These are phyloP conservation scores for Rhizophagus clarus DNA, from an alignment of 192 early-diverging fungal species.

Conservation along the genomic window DNA sequence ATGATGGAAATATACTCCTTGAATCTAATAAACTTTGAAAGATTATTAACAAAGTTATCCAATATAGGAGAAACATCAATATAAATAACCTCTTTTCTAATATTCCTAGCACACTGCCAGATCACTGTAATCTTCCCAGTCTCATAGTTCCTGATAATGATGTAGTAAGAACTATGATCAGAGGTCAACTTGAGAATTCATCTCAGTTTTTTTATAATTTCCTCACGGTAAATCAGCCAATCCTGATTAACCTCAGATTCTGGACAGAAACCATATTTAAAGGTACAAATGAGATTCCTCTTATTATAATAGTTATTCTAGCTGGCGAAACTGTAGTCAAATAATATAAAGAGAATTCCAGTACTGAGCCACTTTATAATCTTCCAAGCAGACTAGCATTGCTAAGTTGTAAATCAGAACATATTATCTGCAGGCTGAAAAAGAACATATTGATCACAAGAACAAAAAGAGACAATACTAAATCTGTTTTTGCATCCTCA, in stretches of 20 bases:
- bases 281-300: conserved; percentile 11
- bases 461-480: conserved; percentile 14
- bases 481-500: conserved; percentile 7
- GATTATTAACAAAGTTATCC: conserved; percentile 21
- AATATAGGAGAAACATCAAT: conserved; percentile 20
- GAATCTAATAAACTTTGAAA: conserved; percentile 26
- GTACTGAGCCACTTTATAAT: neutral
- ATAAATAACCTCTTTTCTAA: conserved; percentile 32
- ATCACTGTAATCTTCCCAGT: conserved; percentile 29
- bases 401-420: conserved; percentile 21
- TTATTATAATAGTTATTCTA: neutral
- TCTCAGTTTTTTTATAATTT: conserved; percentile 22
- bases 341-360: neutral
- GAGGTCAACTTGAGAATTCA: conserved; percentile 14
- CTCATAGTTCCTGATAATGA: no score
- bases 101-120: conserved; percentile 2
- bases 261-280: conserved; percentile 19
- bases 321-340: neutral
- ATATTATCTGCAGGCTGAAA: conserved; percentile 6
- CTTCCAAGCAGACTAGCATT: conserved; percentile 2
- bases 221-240: conserved; percentile 5
- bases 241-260: neutral
- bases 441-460: conserved; percentile 24
- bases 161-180: no score
- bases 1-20: neutral